phyloP scores from a whole-genome alignment of 2,329 filamentous ascomycete genomes.

The Penicillium sp. region DNA sequence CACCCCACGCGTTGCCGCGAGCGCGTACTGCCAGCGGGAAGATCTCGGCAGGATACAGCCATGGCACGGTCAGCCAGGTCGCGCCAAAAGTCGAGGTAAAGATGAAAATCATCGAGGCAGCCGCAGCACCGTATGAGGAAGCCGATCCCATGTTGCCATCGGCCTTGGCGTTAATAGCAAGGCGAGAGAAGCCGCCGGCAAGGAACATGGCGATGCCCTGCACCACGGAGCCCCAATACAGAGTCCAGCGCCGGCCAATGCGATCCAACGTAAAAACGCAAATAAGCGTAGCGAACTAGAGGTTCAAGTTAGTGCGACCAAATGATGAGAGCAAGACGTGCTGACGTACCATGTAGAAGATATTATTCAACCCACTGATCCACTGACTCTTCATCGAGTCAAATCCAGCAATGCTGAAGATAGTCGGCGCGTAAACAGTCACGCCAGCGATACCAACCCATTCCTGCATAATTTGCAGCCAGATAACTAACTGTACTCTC shows the following conservation, averaged over 20 bases:
- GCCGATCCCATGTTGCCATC: conserved; percentile 50
- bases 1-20: conserved; percentile 74
- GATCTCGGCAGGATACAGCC: conserved; percentile 71
- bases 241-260: conserved; percentile 68
- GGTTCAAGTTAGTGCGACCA: background rate
- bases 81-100: conserved; percentile 67
- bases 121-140: conserved; percentile 61
- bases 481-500: conserved; percentile 69
- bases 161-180: conserved; percentile 53
- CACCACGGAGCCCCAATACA: conserved; percentile 67
- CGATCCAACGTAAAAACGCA: conserved; percentile 70
- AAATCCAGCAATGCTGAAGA: conserved; percentile 70
- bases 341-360: conserved; percentile 56
- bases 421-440: conserved; percentile 59
- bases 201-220: conserved; percentile 69
- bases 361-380: conserved; percentile 61
- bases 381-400: conserved; percentile 61
- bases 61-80: conserved; percentile 63
- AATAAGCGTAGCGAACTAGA: conserved; percentile 64
- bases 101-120: conserved; percentile 70
- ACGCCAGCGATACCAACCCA: conserved; percentile 72
- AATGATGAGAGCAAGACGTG: background rate
- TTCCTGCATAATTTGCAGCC: conserved; percentile 71
- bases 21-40: conserved; percentile 71
- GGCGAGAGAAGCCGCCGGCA: conserved; percentile 62